Conservation (phyloP, 2,329 filamentous ascomycete species). For the Huntiella omanensis region DNA sequence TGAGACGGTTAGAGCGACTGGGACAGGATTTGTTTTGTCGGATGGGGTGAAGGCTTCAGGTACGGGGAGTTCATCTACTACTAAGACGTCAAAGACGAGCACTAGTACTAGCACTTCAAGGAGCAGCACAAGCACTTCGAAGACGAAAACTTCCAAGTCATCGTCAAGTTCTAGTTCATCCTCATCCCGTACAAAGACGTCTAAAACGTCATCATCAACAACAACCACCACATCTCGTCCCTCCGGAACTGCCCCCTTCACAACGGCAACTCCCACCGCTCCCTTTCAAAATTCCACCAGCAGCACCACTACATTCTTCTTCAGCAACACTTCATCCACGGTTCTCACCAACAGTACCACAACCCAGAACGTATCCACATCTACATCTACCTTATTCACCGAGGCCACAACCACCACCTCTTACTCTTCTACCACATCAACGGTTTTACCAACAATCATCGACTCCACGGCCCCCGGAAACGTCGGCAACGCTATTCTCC, state of each 20-base stretch:
- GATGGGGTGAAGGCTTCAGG: background rate
- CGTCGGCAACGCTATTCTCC: conserved; percentile 11
- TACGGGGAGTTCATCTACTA: background rate
- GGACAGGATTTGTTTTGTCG: background rate
- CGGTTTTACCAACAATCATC: conserved; percentile 6
- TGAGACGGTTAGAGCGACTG: background rate
- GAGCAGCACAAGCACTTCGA: conserved; percentile 1
- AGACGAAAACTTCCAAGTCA: background rate
- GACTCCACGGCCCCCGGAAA: conserved; percentile 9
- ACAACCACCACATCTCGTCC: background rate
- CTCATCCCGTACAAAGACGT: background rate
- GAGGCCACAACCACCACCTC: background rate
- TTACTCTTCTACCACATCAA: background rate
- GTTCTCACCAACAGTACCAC: background rate
- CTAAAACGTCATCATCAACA: background rate
- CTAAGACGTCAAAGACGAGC: background rate
- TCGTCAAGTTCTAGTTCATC: background rate
- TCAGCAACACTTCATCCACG: background rate
- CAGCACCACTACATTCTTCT: conserved; percentile 2
- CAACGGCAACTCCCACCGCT: background rate
- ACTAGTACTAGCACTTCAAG: background rate
- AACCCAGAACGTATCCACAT: too few species aligned
- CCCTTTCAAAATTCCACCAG: background rate
- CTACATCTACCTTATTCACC: background rate
- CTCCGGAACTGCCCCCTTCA: background rate